Evolutionary conservation across 805 yeast genomes (phyloP).

Genomic region (Phaffomyces opuntiae): DNA sequence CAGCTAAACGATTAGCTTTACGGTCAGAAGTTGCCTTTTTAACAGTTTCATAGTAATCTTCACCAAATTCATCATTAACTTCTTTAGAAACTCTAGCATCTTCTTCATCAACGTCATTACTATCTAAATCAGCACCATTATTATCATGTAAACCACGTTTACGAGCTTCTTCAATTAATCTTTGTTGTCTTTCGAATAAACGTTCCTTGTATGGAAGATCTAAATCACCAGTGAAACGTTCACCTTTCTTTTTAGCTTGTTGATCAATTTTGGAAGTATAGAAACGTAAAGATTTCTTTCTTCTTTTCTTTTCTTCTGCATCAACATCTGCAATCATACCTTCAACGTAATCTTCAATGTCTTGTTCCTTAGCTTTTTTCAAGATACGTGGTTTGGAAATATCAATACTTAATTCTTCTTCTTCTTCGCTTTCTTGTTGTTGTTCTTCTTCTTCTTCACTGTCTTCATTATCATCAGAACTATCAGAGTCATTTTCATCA

Average conservation of each 20-base stretch:
- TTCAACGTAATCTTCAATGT: constrained; percentile 57
- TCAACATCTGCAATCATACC: constrained; percentile 74
- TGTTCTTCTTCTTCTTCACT: not conserved
- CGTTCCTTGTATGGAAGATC: constrained; percentile 92
- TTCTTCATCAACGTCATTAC: constrained; percentile 39
- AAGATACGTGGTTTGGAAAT: constrained; percentile 46
- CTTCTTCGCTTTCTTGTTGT: not conserved
- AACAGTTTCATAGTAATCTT: constrained; percentile 52
- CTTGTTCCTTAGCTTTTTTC: constrained; percentile 28
- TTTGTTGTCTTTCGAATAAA: constrained; percentile 80
- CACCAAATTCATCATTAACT: constrained; percentile 40
- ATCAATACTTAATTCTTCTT: constrained; percentile 38
- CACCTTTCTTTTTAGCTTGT: constrained; percentile 54
- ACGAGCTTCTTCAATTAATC: constrained; percentile 82
- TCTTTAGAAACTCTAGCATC: constrained; percentile 36
- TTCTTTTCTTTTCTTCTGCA: constrained; percentile 73
- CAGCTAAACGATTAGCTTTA: constrained; percentile 48
- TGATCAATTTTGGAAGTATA: constrained; percentile 96
- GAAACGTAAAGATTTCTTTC: constrained; percentile 81
- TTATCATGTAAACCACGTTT: constrained; percentile 62
- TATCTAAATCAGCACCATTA: constrained; percentile 52
- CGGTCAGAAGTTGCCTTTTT: constrained; percentile 40
- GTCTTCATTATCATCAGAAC: constrained; percentile 3
- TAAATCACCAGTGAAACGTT: constrained; percentile 68
- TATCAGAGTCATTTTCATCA: not conserved